These are phyloP conservation scores for Triticum turgidum DNA, from an alignment of 176 grass and related monocot species.

Conservation along the genomic window DNA sequence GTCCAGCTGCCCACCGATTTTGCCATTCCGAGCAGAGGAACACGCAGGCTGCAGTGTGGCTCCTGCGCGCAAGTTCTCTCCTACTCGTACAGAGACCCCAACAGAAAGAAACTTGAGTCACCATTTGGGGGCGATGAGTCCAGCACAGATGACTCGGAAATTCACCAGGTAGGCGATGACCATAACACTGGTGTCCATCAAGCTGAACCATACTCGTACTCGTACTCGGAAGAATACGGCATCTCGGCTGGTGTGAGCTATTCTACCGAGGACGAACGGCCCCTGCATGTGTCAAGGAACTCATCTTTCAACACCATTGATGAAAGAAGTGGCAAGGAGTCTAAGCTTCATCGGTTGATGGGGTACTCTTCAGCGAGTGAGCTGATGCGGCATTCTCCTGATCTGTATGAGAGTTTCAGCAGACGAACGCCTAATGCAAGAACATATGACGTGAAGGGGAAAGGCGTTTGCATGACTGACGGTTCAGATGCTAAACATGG, in stretches of 20 bases:
- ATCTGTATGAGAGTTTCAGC: slow-evolving; percentile 48
- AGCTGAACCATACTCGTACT: slow-evolving; percentile 52
- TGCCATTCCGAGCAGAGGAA: slow-evolving; percentile 43
- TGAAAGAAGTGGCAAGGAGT: slow-evolving; percentile 29
- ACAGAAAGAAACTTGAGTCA: slow-evolving; percentile 34
- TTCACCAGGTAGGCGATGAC: background rate
- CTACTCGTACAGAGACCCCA: slow-evolving; percentile 64
- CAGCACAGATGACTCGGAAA: slow-evolving; percentile 42
- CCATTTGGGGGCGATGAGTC: slow-evolving; percentile 29
- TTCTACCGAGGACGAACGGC: slow-evolving; percentile 49
- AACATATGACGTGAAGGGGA: slow-evolving; percentile 32
- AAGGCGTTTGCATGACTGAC: slow-evolving; percentile 21
- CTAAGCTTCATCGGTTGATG: slow-evolving; percentile 71
- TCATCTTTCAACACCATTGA: slow-evolving; percentile 55
- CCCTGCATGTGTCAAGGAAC: slow-evolving; percentile 66
- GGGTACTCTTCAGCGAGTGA: slow-evolving; percentile 74
- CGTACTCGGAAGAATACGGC: slow-evolving; percentile 64
- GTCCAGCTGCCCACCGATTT: slow-evolving; percentile 74
- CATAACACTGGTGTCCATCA: background rate
- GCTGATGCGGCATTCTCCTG: slow-evolving; percentile 24
- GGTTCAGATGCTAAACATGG: background rate
- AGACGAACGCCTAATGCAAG: background rate
- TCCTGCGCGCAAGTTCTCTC: slow-evolving; percentile 61
- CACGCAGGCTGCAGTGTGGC: slow-evolving; percentile 64
- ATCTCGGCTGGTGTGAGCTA: slow-evolving; percentile 44